phyloP scores from a whole-genome alignment of 345 rosid genomes.

The Citrus sp. region DNA sequence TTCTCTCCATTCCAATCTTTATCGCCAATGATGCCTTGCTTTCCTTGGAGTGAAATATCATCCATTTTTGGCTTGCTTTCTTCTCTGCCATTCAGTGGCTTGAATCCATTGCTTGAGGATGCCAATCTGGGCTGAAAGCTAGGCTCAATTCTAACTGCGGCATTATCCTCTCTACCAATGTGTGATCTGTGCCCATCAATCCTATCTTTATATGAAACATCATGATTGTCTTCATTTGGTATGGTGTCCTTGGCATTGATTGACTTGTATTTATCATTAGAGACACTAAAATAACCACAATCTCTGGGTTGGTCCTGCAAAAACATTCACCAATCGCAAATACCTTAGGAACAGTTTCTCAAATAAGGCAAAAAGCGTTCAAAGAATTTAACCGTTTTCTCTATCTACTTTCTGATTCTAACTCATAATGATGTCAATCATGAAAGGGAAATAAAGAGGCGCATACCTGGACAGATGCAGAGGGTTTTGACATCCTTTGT shows the following conservation, averaged over 20 bases:
- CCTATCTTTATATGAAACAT: constrained; percentile 27
- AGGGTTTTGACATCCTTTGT: constrained; percentile 40
- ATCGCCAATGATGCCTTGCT: constrained; percentile 34
- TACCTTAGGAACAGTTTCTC: background rate
- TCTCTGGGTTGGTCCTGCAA: constrained; percentile 46
- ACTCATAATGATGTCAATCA: background rate
- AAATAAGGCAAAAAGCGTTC: background rate
- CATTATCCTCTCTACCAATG: constrained; percentile 28
- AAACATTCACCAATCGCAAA: constrained; percentile 14
- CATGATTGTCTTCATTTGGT: constrained; percentile 25
- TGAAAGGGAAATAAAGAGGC: constrained; percentile 13
- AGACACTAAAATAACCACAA: constrained; percentile 22
- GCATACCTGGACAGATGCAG: constrained; percentile 47
- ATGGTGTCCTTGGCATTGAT: constrained; percentile 28
- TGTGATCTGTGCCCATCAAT: constrained; percentile 26
- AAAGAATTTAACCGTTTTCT: background rate
- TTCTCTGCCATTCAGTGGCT: constrained; percentile 22
- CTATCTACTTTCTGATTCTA: background rate
- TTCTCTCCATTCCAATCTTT: constrained; percentile 34
- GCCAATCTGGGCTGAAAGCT: constrained; percentile 31
- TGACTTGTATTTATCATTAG: constrained; percentile 32
- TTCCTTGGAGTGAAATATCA: constrained; percentile 23
- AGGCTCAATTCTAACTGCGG: constrained; percentile 22
- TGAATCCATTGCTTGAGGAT: constrained; percentile 26
- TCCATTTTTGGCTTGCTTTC: constrained; percentile 28